These are phyloP conservation scores for Monosporascus sp. DNA, from an alignment of 2,329 filamentous ascomycete species.

Conservation along the genomic window DNA sequence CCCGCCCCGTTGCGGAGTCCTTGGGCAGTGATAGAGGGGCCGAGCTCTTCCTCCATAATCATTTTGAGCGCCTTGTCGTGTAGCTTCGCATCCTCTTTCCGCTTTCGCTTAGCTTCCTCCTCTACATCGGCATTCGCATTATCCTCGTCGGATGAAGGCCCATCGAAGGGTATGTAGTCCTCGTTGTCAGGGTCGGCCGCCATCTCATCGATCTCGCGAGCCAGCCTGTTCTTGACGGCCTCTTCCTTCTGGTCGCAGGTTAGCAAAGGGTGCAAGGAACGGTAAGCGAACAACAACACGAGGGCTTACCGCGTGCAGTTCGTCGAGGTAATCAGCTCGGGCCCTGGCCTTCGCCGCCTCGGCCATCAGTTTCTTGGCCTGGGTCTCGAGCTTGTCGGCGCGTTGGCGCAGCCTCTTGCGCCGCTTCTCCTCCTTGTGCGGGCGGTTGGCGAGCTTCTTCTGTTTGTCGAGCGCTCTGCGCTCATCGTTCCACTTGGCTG, in stretches of 20 bases:
- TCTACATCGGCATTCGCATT: background rate
- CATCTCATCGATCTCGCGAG: constrained; percentile 15
- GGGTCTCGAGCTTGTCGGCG: constrained; percentile 35
- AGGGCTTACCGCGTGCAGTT: constrained; percentile 18
- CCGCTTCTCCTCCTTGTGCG: constrained; percentile 33
- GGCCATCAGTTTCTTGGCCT: constrained; percentile 34
- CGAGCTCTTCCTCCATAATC: constrained; percentile 12
- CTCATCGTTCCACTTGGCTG: constrained; percentile 29
- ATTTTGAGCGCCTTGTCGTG: constrained; percentile 8
- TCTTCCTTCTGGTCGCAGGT: constrained; percentile 18
- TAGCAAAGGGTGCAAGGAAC: constrained; percentile 2
- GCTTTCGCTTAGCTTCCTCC: constrained; percentile 4
- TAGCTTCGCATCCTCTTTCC: constrained; percentile 6
- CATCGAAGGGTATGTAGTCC: constrained; percentile 17
- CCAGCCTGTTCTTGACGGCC: constrained; percentile 17
- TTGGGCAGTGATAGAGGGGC: constrained; percentile 5
- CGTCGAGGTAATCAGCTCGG: constrained; percentile 21
- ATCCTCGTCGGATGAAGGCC: background rate
- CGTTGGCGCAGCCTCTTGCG: constrained; percentile 32
- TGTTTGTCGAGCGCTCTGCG: constrained; percentile 28
- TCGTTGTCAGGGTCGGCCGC: constrained; percentile 14
- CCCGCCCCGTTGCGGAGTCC: constrained; percentile 9
- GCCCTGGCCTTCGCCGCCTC: constrained; percentile 33
- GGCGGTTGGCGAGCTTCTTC: constrained; percentile 22
- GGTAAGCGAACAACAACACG: background rate